A percentile compares a stretch with the other conserved stretches of the same genome.
Conservation (phyloP, 805 yeast species). For the Schwanniomyces vanrijiae region DNA sequence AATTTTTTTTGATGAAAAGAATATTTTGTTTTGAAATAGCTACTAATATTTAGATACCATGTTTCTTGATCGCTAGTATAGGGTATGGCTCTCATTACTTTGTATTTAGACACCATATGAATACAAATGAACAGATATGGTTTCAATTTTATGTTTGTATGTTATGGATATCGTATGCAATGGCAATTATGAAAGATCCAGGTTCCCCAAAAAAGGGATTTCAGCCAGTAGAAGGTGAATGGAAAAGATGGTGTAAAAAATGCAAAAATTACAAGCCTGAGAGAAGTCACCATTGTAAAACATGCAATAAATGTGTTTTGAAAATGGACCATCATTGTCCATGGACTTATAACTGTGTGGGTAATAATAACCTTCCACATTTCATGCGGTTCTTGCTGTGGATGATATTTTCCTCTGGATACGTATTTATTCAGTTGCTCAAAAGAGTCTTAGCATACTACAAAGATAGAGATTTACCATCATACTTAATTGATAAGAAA, state of each 20-base stretch:
- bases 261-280: slow-evolving; percentile 78
- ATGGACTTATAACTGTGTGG: slow-evolving; percentile 92
- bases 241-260: slow-evolving; percentile 73
- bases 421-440: slow-evolving; percentile 43
- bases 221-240: slow-evolving; percentile 44
- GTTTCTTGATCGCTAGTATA: slow-evolving; percentile 50
- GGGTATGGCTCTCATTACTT: slow-evolving; percentile 65
- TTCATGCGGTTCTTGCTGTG: slow-evolving; percentile 73
- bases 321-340: slow-evolving; percentile 94
- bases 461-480: slow-evolving; percentile 51
- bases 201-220: slow-evolving; percentile 63
- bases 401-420: slow-evolving; percentile 55
- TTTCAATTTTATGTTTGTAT: slow-evolving; percentile 49
- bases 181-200: slow-evolving; percentile 68
- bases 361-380: slow-evolving; percentile 73
- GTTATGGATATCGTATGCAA: slow-evolving; percentile 72
- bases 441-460: slow-evolving; percentile 46
- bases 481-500: slow-evolving; percentile 49
- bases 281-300: slow-evolving; percentile 82
- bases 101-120: slow-evolving; percentile 48
- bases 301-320: slow-evolving; percentile 72
- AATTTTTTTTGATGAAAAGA: not conserved
- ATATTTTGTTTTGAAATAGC: slow-evolving; percentile 3
- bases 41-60: slow-evolving; percentile 56
- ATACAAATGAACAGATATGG: slow-evolving; percentile 38